Percentiles rank a stretch among this genome's conserved stretches.
Conservation (phyloP, 306 rosid species). For the Leucaena leucocephala region DNA sequence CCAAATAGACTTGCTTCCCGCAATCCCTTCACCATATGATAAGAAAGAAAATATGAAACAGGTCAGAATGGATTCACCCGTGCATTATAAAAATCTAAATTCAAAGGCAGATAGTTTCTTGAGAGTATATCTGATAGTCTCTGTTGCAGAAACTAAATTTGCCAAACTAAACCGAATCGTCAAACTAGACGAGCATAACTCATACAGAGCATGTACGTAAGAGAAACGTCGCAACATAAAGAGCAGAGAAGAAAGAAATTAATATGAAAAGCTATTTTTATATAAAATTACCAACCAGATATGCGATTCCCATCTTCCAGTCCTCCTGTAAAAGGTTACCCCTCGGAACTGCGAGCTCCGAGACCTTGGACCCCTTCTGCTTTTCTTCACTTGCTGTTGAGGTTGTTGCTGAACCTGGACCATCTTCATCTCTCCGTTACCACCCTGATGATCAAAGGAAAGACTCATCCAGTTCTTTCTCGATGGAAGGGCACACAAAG, state of each 20-base stretch:
- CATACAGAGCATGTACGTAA: neutral
- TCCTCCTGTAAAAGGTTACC: slow-evolving; percentile 94
- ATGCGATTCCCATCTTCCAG: slow-evolving; percentile 99
- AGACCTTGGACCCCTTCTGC: slow-evolving; percentile 97
- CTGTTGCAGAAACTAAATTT: neutral
- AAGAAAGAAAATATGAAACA: neutral
- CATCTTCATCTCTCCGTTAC: slow-evolving; percentile 52
- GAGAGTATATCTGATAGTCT: neutral
- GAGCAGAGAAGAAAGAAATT: neutral
- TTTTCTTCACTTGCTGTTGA: slow-evolving; percentile 75
- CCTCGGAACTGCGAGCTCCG: slow-evolving; percentile 99
- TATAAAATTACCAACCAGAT: slow-evolving; percentile 69
- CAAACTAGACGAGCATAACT: neutral
- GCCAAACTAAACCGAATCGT: neutral
- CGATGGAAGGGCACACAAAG: slow-evolving; percentile 54
- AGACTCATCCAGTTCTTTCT: slow-evolving; percentile 72
- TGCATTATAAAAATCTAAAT: slow-evolving; percentile 1
- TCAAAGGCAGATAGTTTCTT: slow-evolving; percentile 17
- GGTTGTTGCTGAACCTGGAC: slow-evolving; percentile 52
- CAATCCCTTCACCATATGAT: slow-evolving; percentile 76
- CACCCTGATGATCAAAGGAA: slow-evolving; percentile 53
- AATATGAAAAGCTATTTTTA: neutral
- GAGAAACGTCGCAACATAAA: neutral
- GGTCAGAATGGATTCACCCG: slow-evolving; percentile 38
- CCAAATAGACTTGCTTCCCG: slow-evolving; percentile 97